phyloP scores from a whole-genome alignment of 2,329 filamentous ascomycete genomes.

The Rhynchosporium graminicola region DNA sequence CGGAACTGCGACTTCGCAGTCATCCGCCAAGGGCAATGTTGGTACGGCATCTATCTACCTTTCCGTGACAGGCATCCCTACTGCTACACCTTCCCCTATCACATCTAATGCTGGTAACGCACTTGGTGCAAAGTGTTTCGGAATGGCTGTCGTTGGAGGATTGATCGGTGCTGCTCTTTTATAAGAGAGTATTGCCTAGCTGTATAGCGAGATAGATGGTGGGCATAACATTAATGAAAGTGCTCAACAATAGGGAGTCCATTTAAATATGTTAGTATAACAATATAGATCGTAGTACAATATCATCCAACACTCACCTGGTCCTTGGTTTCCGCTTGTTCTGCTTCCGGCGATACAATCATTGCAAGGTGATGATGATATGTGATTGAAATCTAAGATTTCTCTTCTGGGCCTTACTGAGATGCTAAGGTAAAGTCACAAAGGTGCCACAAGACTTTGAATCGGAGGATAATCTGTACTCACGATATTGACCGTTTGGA shows the following conservation, averaged over 20 bases:
- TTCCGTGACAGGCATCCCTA: not conserved
- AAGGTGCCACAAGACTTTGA: too few relatives aligned
- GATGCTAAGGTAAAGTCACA: too few relatives aligned
- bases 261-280: slow-evolving; percentile 3
- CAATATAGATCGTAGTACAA: slow-evolving; percentile 7
- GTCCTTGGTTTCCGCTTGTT: not conserved
- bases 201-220: not conserved
- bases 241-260: not conserved
- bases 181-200: not conserved
- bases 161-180: slow-evolving; percentile 12
- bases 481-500: too few relatives aligned
- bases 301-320: not conserved
- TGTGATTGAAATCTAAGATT: too few relatives aligned
- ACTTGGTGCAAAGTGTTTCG: slow-evolving; percentile 1
- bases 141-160: not conserved
- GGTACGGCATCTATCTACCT: not conserved
- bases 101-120: slow-evolving; percentile 1
- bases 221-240: not conserved
- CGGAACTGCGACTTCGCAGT: not conserved
- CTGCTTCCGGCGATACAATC: too few relatives aligned
- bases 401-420: too few relatives aligned
- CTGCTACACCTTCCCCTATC: not conserved
- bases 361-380: too few relatives aligned
- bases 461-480: too few relatives aligned
- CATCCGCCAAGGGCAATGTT: not conserved